Evolutionary conservation across 2,329 filamentous ascomycete species (phyloP).

Genomic region (Phyllosticta citribraziliensis): DNA sequence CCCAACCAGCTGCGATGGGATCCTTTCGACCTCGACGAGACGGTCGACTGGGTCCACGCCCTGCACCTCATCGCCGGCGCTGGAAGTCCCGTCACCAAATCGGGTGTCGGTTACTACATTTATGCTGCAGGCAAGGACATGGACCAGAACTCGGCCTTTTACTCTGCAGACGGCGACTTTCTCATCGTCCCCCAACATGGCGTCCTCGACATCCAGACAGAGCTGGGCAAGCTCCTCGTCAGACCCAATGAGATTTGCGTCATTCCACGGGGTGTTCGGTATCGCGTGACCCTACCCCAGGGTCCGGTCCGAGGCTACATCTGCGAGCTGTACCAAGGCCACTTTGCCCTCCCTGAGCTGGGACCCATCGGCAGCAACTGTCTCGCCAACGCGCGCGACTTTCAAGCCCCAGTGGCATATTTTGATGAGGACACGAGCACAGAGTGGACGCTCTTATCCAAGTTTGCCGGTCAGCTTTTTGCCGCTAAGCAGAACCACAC

Average conservation of each 20-base stretch:
- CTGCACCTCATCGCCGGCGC: conserved; percentile 67
- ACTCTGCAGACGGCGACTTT: conserved; percentile 66
- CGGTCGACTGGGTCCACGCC: conserved; percentile 57
- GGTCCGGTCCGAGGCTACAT: conserved; percentile 57
- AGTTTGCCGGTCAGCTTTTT: conserved; percentile 53
- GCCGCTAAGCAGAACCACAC: conserved; percentile 52
- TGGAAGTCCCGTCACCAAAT: conserved; percentile 69
- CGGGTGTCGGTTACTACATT: conserved; percentile 69
- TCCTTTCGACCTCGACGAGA: conserved; percentile 62
- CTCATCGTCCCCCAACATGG: conserved; percentile 58
- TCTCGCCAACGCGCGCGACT: conserved; percentile 56
- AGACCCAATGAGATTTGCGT: conserved; percentile 59
- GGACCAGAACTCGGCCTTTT: conserved; percentile 65
- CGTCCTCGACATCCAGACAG: conserved; percentile 56
- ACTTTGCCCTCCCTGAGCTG: conserved; percentile 57
- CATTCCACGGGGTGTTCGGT: conserved; percentile 56
- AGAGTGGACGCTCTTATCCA: conserved; percentile 50
- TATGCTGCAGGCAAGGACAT: conserved; percentile 74
- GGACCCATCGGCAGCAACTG: conserved; percentile 58
- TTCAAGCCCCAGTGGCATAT: conserved; percentile 50
- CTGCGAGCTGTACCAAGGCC: conserved; percentile 55
- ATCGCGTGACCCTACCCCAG: conserved; percentile 50
- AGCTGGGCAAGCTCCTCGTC: conserved; percentile 54
- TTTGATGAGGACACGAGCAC: conserved; percentile 47
- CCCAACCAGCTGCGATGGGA: conserved; percentile 78